These are phyloP conservation scores for Pseudevernia furfuracea DNA, from an alignment of 495 filamentous ascomycete genomes.

Conservation along the genomic window DNA sequence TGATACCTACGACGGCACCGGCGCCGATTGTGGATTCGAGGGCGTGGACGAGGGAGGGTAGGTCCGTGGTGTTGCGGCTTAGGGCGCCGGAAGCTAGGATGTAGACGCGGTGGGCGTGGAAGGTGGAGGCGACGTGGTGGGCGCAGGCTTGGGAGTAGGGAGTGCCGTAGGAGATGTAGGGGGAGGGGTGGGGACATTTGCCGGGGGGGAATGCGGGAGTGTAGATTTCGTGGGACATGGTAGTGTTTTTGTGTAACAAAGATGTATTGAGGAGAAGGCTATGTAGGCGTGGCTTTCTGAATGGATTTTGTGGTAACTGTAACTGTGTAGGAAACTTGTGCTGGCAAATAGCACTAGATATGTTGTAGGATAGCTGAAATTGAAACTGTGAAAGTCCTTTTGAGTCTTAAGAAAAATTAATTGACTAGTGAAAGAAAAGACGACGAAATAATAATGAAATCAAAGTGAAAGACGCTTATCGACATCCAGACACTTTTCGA, in stretches of 20 bases:
- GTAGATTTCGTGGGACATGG: constrained; percentile 10
- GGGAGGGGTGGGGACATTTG: neutral
- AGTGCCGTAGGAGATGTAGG: constrained; percentile 43
- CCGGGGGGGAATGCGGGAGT: neutral
- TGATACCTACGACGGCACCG: constrained; percentile 43
- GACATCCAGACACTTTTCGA: no score
- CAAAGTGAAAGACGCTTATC: no score
- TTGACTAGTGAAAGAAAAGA: no score
- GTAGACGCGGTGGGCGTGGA: constrained; percentile 48
- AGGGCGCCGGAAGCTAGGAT: constrained; percentile 55
- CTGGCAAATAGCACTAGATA: no score
- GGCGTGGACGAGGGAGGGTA: constrained; percentile 39
- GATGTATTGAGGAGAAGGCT: neutral
- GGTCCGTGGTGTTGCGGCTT: constrained; percentile 44
- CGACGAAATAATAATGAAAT: no score
- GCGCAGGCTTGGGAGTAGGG: constrained; percentile 43
- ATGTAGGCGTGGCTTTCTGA: no score
- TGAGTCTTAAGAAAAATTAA: no score
- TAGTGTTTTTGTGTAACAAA: neutral
- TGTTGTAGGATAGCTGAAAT: no score
- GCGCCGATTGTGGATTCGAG: constrained; percentile 29
- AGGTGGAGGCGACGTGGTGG: constrained; percentile 44
- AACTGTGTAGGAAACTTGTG: no score
- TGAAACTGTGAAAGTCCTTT: no score
- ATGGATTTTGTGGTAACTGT: no score